phyloP scores from a whole-genome alignment of 108 stramenopile genomes.

The Craspedostauros australis region DNA sequence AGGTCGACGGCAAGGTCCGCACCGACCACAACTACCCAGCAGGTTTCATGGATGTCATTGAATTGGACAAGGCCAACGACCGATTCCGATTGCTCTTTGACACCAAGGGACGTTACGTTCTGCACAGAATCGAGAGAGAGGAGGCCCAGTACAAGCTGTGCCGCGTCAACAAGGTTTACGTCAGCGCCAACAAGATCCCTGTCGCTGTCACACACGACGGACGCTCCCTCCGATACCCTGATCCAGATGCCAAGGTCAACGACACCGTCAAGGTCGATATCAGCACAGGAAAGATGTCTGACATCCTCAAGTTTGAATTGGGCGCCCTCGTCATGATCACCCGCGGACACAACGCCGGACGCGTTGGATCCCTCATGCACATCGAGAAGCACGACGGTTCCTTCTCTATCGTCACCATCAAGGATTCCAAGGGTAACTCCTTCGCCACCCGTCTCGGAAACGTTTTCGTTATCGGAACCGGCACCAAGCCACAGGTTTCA shows the following conservation, averaged over 20 bases:
- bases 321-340: constrained; percentile 96
- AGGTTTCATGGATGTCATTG: constrained; percentile 99
- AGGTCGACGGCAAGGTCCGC: constrained; percentile 98
- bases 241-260: constrained; percentile 97
- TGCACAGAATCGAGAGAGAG: constrained; percentile 89
- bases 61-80: constrained; percentile 93
- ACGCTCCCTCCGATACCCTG: constrained; percentile 98
- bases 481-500: constrained; percentile 80
- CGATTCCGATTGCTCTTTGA: constrained; percentile 97
- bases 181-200: constrained; percentile 93
- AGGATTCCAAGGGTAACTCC: constrained; percentile 93
- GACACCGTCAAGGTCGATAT: constrained; percentile 97
- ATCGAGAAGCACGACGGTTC: constrained; percentile 98
- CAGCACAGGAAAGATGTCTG: constrained; percentile 92
- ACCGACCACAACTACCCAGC: constrained; percentile 98
- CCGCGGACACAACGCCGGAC: constrained; percentile 95
- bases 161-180: constrained; percentile 90
- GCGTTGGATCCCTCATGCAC: constrained; percentile 94
- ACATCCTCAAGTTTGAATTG: constrained; percentile 94
- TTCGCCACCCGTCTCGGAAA: constrained; percentile 96
- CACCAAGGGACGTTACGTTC: constrained; percentile 97
- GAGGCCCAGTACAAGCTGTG: constrained; percentile 98
- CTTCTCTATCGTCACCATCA: constrained; percentile 96
- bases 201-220: constrained; percentile 99
- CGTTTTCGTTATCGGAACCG: constrained; percentile 94